Conservation (phyloP, 1,139 yeast species). For the Blastobotrys ciferrii region DNA sequence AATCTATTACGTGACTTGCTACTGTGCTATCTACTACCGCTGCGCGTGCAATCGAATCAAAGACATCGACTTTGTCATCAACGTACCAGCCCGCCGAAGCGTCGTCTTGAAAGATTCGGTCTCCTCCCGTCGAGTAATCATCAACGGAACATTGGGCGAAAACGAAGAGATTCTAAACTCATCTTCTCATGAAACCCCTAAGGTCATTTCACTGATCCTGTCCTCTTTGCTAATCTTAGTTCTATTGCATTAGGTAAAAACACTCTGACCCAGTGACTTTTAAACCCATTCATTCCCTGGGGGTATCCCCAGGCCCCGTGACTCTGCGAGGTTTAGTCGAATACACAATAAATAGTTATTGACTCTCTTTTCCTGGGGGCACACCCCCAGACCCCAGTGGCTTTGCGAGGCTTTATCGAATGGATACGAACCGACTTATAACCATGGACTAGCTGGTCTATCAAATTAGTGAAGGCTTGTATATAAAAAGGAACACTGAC, state of each 20-base stretch:
- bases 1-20: background rate
- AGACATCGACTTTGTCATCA: background rate
- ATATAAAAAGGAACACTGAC: no score
- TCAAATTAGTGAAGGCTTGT: no score
- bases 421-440: no score
- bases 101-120: background rate
- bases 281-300: no score
- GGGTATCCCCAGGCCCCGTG: no score
- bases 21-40: background rate
- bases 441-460: no score
- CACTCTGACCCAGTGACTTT: no score
- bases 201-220: background rate
- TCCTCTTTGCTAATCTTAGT: background rate
- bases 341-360: no score
- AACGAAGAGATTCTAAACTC: background rate
- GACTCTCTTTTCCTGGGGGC: no score
- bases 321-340: no score
- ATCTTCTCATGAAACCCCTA: background rate
- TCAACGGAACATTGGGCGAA: background rate
- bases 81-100: background rate
- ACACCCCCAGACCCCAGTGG: no score
- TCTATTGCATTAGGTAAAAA: background rate
- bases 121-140: background rate
- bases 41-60: background rate
- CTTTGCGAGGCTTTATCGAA: no score